Evolutionary conservation across 441 rosid species (phyloP).

Genomic region (Geranium incanum): DNA sequence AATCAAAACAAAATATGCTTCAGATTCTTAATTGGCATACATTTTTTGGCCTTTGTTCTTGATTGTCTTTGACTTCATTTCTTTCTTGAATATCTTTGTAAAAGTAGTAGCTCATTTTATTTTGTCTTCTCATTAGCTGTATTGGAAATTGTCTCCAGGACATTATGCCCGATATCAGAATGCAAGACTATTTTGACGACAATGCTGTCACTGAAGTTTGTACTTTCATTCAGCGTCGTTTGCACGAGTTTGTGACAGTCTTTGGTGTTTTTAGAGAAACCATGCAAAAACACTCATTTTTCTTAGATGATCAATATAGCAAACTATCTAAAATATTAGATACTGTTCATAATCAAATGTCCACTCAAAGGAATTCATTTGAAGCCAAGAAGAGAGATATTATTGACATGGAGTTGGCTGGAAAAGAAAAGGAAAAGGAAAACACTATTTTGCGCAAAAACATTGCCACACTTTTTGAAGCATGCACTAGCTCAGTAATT

Average conservation of each 20-base stretch:
- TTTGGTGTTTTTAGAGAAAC: constrained; percentile 40
- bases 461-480: constrained; percentile 59
- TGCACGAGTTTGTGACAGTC: constrained; percentile 50
- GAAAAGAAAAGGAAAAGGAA: constrained; percentile 52
- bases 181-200: constrained; percentile 42
- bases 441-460: constrained; percentile 43
- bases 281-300: constrained; percentile 40
- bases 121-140: background rate
- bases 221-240: constrained; percentile 37
- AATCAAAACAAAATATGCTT: constrained; percentile 1
- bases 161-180: constrained; percentile 36
- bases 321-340: constrained; percentile 39
- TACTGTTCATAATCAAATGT: constrained; percentile 34
- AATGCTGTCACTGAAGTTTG: constrained; percentile 35
- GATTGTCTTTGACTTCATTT: constrained; percentile 6
- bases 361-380: constrained; percentile 35
- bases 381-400: constrained; percentile 42
- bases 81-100: background rate
- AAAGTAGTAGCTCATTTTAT: background rate
- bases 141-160: constrained; percentile 39
- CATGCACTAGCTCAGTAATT: constrained; percentile 47
- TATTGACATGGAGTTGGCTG: constrained; percentile 34
- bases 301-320: constrained; percentile 47
- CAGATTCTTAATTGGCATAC: background rate
- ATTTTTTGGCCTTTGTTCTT: background rate